Conservation (phyloP, 1,284 basidiomycete genomes). For the Hortiboletus rubellus region DNA sequence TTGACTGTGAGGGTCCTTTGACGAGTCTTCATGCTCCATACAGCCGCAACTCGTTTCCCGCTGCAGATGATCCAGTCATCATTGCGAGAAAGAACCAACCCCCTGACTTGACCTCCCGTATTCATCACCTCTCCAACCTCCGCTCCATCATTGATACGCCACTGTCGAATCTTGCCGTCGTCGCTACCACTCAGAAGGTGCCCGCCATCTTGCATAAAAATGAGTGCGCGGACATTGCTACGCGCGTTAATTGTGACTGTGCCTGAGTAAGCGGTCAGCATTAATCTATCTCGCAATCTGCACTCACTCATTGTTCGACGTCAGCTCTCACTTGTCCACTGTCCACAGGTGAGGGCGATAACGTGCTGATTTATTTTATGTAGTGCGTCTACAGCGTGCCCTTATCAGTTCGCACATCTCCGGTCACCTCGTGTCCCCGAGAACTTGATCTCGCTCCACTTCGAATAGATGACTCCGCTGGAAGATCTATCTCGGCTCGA, state of each 20-base stretch:
- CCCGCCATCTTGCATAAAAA: constrained; percentile 1
- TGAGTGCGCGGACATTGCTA: neutral
- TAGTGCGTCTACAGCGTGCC: too few relatives aligned
- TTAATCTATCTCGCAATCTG: too few relatives aligned
- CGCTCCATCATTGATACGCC: neutral
- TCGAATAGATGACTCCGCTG: too few relatives aligned
- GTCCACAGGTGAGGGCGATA: neutral
- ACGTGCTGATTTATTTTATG: too few relatives aligned
- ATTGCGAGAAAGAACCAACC: neutral
- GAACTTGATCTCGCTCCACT: too few relatives aligned
- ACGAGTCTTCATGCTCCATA: neutral
- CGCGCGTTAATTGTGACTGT: neutral
- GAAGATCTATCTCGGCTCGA: too few relatives aligned
- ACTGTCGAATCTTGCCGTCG: constrained; percentile 1
- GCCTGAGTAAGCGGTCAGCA: neutral
- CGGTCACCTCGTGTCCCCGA: neutral
- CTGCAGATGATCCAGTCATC: neutral
- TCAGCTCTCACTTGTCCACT: neutral
- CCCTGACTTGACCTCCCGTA: neutral
- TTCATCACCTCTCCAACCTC: neutral
- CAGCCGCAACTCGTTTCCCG: neutral
- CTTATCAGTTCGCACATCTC: neutral
- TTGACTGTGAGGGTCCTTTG: neutral
- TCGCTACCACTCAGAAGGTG: neutral
- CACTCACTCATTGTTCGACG: neutral